These are phyloP conservation scores for Hypoxylon sp. DNA, from an alignment of 2,329 filamentous ascomycete species.

Conservation along the genomic window DNA sequence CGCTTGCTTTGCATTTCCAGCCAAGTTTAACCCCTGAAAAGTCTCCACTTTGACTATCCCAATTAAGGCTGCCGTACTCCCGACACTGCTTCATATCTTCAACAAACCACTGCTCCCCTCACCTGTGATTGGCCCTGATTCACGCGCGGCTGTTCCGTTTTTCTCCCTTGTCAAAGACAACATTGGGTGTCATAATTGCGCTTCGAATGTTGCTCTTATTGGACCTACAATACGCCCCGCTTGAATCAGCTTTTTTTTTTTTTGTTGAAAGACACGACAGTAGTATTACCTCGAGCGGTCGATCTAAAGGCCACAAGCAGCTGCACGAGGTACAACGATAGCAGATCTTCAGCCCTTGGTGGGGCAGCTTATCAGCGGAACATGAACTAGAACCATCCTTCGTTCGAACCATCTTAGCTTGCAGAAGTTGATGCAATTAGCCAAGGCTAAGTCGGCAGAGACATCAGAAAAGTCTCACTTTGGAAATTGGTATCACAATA, in stretches of 20 bases:
- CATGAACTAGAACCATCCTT: constrained; percentile 23
- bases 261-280: constrained; percentile 11
- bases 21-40: constrained; percentile 37
- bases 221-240: constrained; percentile 5
- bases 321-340: neutral
- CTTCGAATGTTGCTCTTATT: constrained; percentile 15
- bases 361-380: constrained; percentile 31
- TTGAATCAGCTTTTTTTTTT: constrained; percentile 7
- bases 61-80: constrained; percentile 23
- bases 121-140: constrained; percentile 42
- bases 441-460: constrained; percentile 21
- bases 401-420: constrained; percentile 30
- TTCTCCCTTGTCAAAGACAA: constrained; percentile 12
- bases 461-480: constrained; percentile 27
- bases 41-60: constrained; percentile 25
- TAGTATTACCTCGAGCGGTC: constrained; percentile 1
- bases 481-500: constrained; percentile 15
- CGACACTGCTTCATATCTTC: constrained; percentile 36
- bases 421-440: constrained; percentile 37
- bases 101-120: constrained; percentile 13
- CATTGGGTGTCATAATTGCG: constrained; percentile 9
- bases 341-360: constrained; percentile 15
- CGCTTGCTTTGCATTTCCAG: constrained; percentile 25
- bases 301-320: constrained; percentile 1
- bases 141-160: constrained; percentile 44